These are phyloP conservation scores for Globisporangium irregulare DNA, from an alignment of 352 stramenopile species.

Conservation along the genomic window DNA sequence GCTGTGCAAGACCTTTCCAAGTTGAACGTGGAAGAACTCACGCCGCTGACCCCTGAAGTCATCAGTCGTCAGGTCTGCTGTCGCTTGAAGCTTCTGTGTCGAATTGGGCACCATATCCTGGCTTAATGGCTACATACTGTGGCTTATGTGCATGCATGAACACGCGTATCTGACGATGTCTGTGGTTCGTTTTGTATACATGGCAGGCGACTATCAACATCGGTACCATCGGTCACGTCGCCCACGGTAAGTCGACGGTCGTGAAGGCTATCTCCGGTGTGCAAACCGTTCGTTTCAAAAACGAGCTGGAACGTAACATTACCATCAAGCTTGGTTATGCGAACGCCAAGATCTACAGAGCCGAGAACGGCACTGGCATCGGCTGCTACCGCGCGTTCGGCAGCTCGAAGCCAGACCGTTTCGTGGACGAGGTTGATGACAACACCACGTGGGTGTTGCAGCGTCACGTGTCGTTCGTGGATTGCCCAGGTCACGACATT, in stretches of 20 bases:
- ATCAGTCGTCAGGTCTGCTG: constrained; percentile 81
- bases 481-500: constrained; percentile 99
- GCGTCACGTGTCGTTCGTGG: constrained; percentile 99
- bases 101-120: not conserved
- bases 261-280: constrained; percentile 99
- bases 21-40: constrained; percentile 96
- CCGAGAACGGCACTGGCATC: constrained; percentile 76
- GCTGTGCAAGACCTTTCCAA: constrained; percentile 93
- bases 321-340: constrained; percentile 99
- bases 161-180: not conserved
- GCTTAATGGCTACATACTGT: not conserved
- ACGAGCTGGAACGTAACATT: constrained; percentile 99
- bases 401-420: constrained; percentile 86
- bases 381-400: constrained; percentile 88
- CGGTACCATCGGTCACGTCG: constrained; percentile 99
- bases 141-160: not conserved
- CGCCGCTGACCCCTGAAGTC: constrained; percentile 97
- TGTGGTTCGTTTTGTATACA: not conserved
- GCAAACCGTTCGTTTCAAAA: constrained; percentile 98
- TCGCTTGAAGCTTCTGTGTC: not conserved
- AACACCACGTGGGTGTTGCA: constrained; percentile 90
- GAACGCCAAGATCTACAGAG: constrained; percentile 99
- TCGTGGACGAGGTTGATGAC: constrained; percentile 83
- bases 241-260: constrained; percentile 99
- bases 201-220: constrained; percentile 99